phyloP scores from a whole-genome alignment of 306 rosid species.

The Casuarina equisetifolia region DNA sequence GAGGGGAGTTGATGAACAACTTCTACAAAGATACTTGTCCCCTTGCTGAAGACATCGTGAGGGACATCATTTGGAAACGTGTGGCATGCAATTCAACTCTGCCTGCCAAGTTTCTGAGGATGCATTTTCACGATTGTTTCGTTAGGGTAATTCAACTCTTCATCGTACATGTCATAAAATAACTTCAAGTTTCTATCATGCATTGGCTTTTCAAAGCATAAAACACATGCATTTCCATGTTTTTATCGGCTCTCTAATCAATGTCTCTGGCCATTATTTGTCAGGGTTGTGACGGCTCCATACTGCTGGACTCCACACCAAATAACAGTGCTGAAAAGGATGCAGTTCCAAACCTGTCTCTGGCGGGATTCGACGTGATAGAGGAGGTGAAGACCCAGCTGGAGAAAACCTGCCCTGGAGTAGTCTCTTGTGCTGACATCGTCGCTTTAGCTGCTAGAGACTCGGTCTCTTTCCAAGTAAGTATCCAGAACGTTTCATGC shows the following conservation, averaged over 20 bases:
- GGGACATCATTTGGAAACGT: constrained; percentile 12
- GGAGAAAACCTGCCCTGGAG: constrained; percentile 24
- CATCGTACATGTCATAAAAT: no score
- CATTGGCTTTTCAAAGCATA: no score
- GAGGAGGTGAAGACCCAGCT: constrained; percentile 37
- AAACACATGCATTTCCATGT: no score
- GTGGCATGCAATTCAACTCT: constrained; percentile 20
- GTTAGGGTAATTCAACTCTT: constrained; percentile 30
- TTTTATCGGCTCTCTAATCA: no score
- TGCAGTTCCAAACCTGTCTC: constrained; percentile 28
- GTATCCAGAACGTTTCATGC: not conserved
- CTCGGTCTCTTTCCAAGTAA: constrained; percentile 37
- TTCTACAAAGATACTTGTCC: constrained; percentile 33
- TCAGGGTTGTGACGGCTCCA: constrained; percentile 47
- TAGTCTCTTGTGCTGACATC: constrained; percentile 45
- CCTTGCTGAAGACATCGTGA: constrained; percentile 16
- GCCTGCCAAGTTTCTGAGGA: constrained; percentile 37
- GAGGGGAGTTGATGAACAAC: not conserved
- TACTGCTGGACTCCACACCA: constrained; percentile 29
- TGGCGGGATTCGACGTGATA: constrained; percentile 37
- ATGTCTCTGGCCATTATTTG: no score
- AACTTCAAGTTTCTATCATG: no score
- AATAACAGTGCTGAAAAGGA: constrained; percentile 30
- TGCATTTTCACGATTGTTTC: constrained; percentile 51
- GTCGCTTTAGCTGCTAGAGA: constrained; percentile 40